These are phyloP conservation scores for Boletus pseudo-olivaceus DNA, from an alignment of 768 basidiomycete genomes.

Conservation along the genomic window DNA sequence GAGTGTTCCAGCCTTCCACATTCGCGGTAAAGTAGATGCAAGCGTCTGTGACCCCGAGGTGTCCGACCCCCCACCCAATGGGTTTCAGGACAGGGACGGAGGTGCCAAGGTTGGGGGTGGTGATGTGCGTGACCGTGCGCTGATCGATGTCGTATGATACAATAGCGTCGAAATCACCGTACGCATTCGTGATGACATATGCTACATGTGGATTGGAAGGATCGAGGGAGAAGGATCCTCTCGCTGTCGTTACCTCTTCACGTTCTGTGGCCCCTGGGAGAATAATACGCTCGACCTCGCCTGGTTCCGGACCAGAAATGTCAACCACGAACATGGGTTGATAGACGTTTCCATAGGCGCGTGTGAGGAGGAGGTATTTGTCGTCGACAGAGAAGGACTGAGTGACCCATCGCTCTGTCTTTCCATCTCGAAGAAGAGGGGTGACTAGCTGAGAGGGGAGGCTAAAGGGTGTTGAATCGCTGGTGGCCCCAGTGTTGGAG, in stretches of 20 bases:
- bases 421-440: conserved; percentile 29
- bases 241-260: conserved; percentile 23
- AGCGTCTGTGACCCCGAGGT: conserved; percentile 25
- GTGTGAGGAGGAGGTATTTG: conserved; percentile 33
- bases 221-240: conserved; percentile 32
- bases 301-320: conserved; percentile 27
- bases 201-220: conserved; percentile 26
- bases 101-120: conserved; percentile 30
- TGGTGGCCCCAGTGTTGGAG: conserved; percentile 31
- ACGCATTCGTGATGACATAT: conserved; percentile 37
- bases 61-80: conserved; percentile 33
- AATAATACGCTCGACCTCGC: conserved; percentile 27
- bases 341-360: conserved; percentile 28
- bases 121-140: conserved; percentile 34
- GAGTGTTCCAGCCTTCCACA: conserved; percentile 36
- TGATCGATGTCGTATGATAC: conserved; percentile 32
- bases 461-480: conserved; percentile 27
- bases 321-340: conserved; percentile 32
- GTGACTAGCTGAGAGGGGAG: conserved; percentile 36
- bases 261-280: conserved; percentile 36
- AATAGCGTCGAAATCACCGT: conserved; percentile 38
- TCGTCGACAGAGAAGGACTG: conserved; percentile 38
- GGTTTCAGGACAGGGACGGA: conserved; percentile 32
- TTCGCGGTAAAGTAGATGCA: conserved; percentile 37
- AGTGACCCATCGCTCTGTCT: conserved; percentile 31